Base-by-base conservation (phyloP, 306 rosid species). In the Prinsepia uniflora region DNA sequence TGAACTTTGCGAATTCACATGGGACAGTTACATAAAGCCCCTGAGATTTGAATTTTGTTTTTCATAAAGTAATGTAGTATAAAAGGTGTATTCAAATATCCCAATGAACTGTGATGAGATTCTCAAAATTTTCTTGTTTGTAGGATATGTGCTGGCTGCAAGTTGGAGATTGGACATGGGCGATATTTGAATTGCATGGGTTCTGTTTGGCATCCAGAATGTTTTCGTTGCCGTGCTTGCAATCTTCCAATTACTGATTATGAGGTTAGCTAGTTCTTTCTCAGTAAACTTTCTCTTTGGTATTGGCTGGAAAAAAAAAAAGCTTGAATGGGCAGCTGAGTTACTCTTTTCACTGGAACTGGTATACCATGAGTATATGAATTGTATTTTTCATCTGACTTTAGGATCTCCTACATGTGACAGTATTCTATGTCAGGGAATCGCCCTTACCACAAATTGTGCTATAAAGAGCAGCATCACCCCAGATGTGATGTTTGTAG, bases 121-220 rank as follows among this genome's bases (percentile, higher is more conserved):
- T 71, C 65, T 59, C 71, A 72, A 64, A 61, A 40, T 66, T 72
- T 73, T n/a, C 52, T 34, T 80, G 74, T 43, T 71, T 70, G 79
- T 77, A 95, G 99, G 87, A 55, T 75, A 68, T 95, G 99, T 83
- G 96, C 96, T 52, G 97, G 99, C 76, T 95, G 99, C 92, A 83
- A 86, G 7, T 66, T 64, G 18, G 96, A 80, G 81, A 91, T 95
- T 67, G 96, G 96, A 72, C 81, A 78, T 60, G 97, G 91, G 43
- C 81, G 88, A 70, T 87, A 76, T 85, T 77, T 89, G 83, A 94
- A 89, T 77, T 87, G 96, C 83, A 79, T 84, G 92, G 88, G 82
- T 59, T 86, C 80, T 11, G 79, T 84, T 76, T 94, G 96, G 98
- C 98, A 94, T 85, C 98, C 98, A 68, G 90, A 86, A 74, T 94